Conservation (phyloP, 768 basidiomycete genomes). For the Auriculariales sp. region DNA sequence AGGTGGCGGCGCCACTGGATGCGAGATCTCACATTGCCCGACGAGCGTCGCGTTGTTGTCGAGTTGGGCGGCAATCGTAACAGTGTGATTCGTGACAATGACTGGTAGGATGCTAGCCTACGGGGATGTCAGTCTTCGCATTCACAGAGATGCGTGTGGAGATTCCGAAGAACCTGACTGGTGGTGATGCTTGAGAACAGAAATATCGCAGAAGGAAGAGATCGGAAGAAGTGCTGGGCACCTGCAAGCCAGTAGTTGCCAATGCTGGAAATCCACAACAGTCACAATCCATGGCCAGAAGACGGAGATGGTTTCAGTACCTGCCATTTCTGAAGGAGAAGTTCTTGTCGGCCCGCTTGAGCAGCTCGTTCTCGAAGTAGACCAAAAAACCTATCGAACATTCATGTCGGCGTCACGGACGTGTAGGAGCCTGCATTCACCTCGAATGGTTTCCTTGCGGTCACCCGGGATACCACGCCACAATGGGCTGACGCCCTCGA, state of each 20-base stretch:
- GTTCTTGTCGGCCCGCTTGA: slow-evolving; percentile 83
- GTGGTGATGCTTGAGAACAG: slow-evolving; percentile 84
- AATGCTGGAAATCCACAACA: slow-evolving; percentile 29
- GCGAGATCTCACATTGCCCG: slow-evolving; percentile 89
- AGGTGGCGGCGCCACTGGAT: slow-evolving; percentile 53
- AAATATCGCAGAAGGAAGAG: slow-evolving; percentile 86
- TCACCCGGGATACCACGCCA: slow-evolving; percentile 84
- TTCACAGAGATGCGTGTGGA: too few relatives aligned
- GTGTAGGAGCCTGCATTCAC: slow-evolving; percentile 23
- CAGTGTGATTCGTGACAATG: slow-evolving; percentile 86
- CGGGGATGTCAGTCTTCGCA: slow-evolving; percentile 5
- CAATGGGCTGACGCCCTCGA: slow-evolving; percentile 68
- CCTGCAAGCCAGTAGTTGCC: slow-evolving; percentile 89
- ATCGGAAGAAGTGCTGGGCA: slow-evolving; percentile 80
- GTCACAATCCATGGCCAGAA: slow-evolving; percentile 10
- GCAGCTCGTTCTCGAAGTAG: slow-evolving; percentile 75
- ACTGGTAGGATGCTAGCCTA: slow-evolving; percentile 76
- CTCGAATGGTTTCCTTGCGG: slow-evolving; percentile 81
- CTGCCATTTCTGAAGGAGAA: slow-evolving; percentile 90
- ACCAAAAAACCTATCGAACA: slow-evolving; percentile 66
- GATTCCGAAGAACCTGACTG: slow-evolving; percentile 32
- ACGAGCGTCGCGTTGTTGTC: slow-evolving; percentile 50
- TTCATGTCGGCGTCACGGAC: not conserved
- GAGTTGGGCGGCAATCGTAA: slow-evolving; percentile 88
- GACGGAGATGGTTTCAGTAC: slow-evolving; percentile 27